Evolutionary conservation across 805 yeast species (phyloP), one percentile per base, ranked within the genome.

Genomic region (Wickerhamiella kazuoi): DNA sequence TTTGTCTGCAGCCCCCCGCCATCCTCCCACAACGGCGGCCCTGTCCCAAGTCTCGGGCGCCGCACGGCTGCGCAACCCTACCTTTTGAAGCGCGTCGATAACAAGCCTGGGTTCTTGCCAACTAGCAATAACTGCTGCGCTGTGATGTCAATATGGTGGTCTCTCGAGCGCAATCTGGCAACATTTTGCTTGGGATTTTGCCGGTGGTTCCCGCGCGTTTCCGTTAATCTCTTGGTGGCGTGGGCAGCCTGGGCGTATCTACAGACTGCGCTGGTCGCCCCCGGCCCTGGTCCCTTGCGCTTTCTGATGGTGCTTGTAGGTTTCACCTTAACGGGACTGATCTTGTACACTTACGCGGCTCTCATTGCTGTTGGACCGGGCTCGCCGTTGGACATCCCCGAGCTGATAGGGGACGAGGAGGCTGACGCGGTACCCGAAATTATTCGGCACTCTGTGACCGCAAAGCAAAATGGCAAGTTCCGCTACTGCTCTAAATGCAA

Each of bases 391-490:
- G 57, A 55, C 33, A 33, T 44, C 28, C 31, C 39, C 8, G 51
- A 49, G 28, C 43, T 50, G 20, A 19, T 37, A 21, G 37, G 41
- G 7, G 58, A 53, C 38, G 37, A 47, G 29, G 60, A 54, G 35
- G 35, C 46, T 2, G 55, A 51, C 17, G 34, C 34, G 5, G 45
- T 46, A 29, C 61, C 62, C 6, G 49, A 38, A n/a, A 50, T 48
- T 16, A 36, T 48, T 37, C 40, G 44, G 39, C 45, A 48, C 9
- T 37, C 48, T 16, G 57, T 62, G 32, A 54, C 57, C 19, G 61
- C 67, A 21, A 63, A 63, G 44, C 59, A 54, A 20, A 59, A 63
- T 40, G 68, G 68, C n/a, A 50, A 54, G 30, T 49, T 48, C 47
- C 50, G 68, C 35, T 62, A 45, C 45, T 63, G 68, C 48, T 38